Evolutionary conservation across 2,329 filamentous ascomycete genomes (phyloP), one percentile per base, ranked within the genome.

Genomic region (Nigrospora oryzae): DNA sequence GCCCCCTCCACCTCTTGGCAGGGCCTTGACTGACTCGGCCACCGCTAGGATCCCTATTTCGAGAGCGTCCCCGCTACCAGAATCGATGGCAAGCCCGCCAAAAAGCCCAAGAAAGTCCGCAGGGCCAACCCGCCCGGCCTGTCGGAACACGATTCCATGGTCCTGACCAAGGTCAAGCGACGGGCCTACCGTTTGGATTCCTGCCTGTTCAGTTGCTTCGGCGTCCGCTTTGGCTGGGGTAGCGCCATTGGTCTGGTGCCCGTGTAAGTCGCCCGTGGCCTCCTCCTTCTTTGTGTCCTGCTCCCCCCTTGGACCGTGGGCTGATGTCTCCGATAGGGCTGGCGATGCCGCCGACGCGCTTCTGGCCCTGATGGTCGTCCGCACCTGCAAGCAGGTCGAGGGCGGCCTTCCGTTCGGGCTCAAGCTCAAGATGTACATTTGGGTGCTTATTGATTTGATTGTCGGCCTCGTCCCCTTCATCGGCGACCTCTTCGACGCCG

Each of bases 161-260:
- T 96, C 53, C 80, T 97, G 51, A 94, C 85, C 55, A 85, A 84
- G 56, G 88, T 95, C 55, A 91, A 95, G 64, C 79, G 84, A 55
- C 77, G 85, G 47, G 89, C 93, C 32, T 95, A 95, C 66, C 77
- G 81, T 34, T 78, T 96, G 23, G 93, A 97, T 64, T 85, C 89
- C 71, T 79, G 77, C 45, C 77, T 95, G 6, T 94, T 91, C 70
- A 89, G 79, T 58, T 79, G 88, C 59, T 79, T 85, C 51, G 89
- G 89, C 37, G 75, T 95, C 47, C 79, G 83, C 46, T 90, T 97
- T 59, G 93, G 93, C 44, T 96, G 89, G 89, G 81, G 86, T 42
- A 86, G 84, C 55, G 77, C 95, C 46, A 87, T 97, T 56, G 93
- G 84, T 13, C 61, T 97, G 8, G 65, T 97, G 44, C 93, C 93